These are phyloP conservation scores for Otatea glauca DNA, from an alignment of 176 grass and related monocot genomes.

Conservation along the genomic window DNA sequence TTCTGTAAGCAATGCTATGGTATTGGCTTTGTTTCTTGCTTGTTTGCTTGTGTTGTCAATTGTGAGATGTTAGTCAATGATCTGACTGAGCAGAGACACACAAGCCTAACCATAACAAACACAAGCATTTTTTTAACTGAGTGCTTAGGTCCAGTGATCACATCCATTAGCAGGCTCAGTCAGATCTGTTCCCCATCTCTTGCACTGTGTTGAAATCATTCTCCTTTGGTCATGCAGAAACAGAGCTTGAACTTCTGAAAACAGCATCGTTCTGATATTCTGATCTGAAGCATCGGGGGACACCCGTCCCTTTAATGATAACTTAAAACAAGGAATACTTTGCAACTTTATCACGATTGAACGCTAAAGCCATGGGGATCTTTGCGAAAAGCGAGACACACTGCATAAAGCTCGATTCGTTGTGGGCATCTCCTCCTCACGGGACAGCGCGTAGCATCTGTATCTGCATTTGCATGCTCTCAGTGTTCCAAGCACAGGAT, in stretches of 20 bases:
- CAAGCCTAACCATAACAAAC: neutral
- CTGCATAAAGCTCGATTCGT: slow-evolving; percentile 26
- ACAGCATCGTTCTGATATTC: neutral
- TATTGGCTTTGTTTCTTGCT: neutral
- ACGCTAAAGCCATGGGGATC: slow-evolving; percentile 39
- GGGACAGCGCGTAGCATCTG: slow-evolving; percentile 14
- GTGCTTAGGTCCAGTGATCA: neutral
- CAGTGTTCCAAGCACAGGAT: too few species aligned
- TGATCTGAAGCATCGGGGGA: slow-evolving; percentile 30
- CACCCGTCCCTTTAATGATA: slow-evolving; percentile 12
- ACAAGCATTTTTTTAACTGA: neutral
- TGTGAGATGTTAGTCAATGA: neutral
- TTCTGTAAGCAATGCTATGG: neutral
- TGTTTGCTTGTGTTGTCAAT: slow-evolving; percentile 1
- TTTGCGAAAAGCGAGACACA: slow-evolving; percentile 21
- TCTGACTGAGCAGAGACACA: neutral
- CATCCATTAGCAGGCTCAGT: neutral
- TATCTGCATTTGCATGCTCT: too few species aligned
- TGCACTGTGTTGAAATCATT: neutral
- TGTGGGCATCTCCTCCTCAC: slow-evolving; percentile 40
- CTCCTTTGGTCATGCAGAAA: neutral
- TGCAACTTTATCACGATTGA: slow-evolving; percentile 39
- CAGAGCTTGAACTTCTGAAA: neutral
- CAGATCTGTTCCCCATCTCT: neutral
- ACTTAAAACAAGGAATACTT: slow-evolving; percentile 35